Percentiles rank a stretch among this genome's conserved stretches.
phyloP scores from a whole-genome alignment of 176 grass and related monocot genomes.

The Chloris gayana region DNA sequence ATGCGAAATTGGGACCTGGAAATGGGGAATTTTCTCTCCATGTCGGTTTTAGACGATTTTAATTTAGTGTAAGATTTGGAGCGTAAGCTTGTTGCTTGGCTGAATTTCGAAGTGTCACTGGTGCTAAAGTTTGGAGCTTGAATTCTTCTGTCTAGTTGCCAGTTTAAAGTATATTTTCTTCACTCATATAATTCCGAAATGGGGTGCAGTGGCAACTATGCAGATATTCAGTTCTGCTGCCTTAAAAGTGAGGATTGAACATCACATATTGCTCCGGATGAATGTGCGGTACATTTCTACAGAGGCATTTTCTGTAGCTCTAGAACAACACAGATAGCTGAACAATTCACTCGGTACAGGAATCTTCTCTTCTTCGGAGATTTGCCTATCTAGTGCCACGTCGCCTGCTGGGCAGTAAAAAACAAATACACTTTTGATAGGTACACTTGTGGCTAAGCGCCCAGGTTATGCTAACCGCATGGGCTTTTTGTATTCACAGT shows the following conservation, averaged over 20 bases:
- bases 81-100: background rate
- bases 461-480: too few species aligned
- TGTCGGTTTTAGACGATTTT: background rate
- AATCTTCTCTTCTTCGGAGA: constrained; percentile 20
- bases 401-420: background rate
- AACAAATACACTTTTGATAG: constrained; percentile 14
- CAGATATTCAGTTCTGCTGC: constrained; percentile 1
- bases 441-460: background rate
- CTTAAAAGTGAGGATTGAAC: background rate
- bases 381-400: constrained; percentile 18
- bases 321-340: constrained; percentile 13
- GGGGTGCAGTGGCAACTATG: background rate
- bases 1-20: background rate
- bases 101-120: too few species aligned
- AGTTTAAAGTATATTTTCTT: too few species aligned
- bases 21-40: background rate
- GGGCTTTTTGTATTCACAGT: too few species aligned
- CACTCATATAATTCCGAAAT: too few species aligned
- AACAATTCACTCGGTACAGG: background rate
- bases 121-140: background rate
- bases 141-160: too few species aligned
- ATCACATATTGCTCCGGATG: background rate
- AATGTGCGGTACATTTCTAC: background rate
- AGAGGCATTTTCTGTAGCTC: background rate
- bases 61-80: background rate